phyloP scores from a whole-genome alignment of 495 filamentous ascomycete species.

The Daldinia concentrica region DNA sequence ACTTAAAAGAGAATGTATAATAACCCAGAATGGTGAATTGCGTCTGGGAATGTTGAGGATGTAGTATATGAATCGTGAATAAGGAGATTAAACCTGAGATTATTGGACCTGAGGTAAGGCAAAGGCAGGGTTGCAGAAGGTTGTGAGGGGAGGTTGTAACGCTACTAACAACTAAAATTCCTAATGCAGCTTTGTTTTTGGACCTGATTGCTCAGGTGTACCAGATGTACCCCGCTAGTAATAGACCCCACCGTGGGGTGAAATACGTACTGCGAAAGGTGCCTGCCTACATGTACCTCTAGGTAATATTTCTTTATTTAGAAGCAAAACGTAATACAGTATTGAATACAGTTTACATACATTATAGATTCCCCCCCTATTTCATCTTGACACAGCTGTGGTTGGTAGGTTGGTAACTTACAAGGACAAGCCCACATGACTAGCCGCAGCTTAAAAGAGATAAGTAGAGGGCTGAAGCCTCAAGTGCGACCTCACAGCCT shows the following conservation, averaged over 20 bases:
- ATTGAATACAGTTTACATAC: constrained; percentile 14
- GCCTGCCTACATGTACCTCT: no score
- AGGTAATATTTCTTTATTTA: constrained; percentile 32
- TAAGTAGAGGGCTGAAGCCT: not conserved
- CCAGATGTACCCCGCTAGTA: constrained; percentile 12
- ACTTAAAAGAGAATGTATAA: not conserved
- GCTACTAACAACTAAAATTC: constrained; percentile 23
- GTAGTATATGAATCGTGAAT: not conserved
- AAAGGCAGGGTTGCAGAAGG: not conserved
- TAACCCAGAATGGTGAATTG: constrained; percentile 4
- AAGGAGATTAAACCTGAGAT: constrained; percentile 1
- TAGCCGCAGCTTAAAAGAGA: not conserved
- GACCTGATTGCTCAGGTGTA: constrained; percentile 24
- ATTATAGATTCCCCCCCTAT: constrained; percentile 21
- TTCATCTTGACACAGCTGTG: not conserved
- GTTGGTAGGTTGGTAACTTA: not conserved
- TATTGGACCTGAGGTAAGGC: not conserved
- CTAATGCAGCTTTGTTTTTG: constrained; percentile 27
- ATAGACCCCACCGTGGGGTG: constrained; percentile 39
- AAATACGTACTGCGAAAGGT: constrained; percentile 22
- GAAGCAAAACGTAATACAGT: constrained; percentile 26
- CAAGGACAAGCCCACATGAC: not conserved
- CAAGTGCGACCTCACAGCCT: constrained; percentile 36
- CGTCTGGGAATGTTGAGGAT: constrained; percentile 12
- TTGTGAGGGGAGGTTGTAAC: constrained; percentile 26